Percentiles rank a stretch among this genome's conserved stretches.
Conservation (phyloP, 148 eudicot species). For the Simmondsia chinensis region DNA sequence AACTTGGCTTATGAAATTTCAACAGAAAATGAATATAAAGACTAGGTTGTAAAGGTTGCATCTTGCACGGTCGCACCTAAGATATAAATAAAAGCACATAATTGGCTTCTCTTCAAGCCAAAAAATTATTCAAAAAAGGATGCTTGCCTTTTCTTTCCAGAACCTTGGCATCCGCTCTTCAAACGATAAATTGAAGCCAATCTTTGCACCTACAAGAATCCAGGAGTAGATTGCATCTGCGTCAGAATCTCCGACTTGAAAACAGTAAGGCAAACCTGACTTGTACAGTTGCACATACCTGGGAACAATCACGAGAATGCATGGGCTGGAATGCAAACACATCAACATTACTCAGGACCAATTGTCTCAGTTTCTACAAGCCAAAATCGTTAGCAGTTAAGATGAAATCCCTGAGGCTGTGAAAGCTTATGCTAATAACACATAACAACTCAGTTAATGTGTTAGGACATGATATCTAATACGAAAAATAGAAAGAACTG, state of each 20-base stretch:
- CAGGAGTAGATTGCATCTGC: background rate
- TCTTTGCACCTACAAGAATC: slow-evolving; percentile 54
- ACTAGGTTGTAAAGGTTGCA: too few relatives aligned
- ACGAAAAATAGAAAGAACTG: too few relatives aligned
- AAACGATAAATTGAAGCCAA: slow-evolving; percentile 80
- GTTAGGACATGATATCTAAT: too few relatives aligned
- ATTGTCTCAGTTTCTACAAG: slow-evolving; percentile 68
- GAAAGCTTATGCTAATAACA: too few relatives aligned
- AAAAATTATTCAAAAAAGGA: background rate
- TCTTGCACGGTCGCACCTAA: too few relatives aligned
- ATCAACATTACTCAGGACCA: slow-evolving; percentile 51
- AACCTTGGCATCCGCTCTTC: slow-evolving; percentile 55
- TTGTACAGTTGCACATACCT: slow-evolving; percentile 30
- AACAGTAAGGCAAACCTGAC: background rate
- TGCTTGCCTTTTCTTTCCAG: slow-evolving; percentile 79
- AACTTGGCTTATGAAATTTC: too few relatives aligned
- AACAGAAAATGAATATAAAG: slow-evolving; percentile 5
- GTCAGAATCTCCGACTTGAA: background rate
- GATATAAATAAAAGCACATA: background rate
- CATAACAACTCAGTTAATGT: too few relatives aligned
- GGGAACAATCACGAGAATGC: slow-evolving; percentile 81
- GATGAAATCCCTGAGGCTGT: background rate
- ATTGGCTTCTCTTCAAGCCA: background rate
- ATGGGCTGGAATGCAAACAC: slow-evolving; percentile 68
- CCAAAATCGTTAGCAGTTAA: slow-evolving; percentile 11